Base-by-base conservation (phyloP, 148 eudicot species). In the Nyssa sinensis region DNA sequence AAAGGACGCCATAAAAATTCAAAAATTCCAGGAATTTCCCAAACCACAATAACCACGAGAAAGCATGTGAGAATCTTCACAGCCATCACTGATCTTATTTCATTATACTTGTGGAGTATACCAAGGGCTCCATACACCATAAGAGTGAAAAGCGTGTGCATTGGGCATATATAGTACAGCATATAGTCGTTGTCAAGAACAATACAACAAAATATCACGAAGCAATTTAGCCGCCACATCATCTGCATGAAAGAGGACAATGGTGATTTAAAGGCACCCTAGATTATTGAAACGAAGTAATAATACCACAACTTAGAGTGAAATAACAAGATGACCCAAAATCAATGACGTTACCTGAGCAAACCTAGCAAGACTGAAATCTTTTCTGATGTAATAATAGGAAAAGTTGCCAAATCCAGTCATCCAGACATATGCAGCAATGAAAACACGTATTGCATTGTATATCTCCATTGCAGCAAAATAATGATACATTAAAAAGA, bases 341-440 rank as follows among this genome's bases (percentile, higher is more conserved):
- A 28, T 28, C 19, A 74, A 74, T 32, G 63, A 58, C 39, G 30
- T 83, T 65, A 91, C 96, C 96, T 93, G 98, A 77, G 87, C 88
- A 84, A 89, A 93, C 63, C 96, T 90, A 64, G 88, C 90, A 78
- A 91, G 62, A 55, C 94, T 89, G 70, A 91, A 91, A 83, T 93
- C 98, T 75, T 93, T 91, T 75, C 90, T 78, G 75, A 93, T 86
- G 82, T 91, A 93, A 81, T 93, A 93, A 76, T 93, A 91, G 64
- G 98, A 93, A 85, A 93, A 93, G 83, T 93, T 93, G 37, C 96
- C 98, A 80, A 93, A 93, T 62, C 98, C 98, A 79, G 96, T 93
- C 98, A 93, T 91, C 98, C 97, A 93, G 35, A 93, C 98, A 82
- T 91, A 93, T 71, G 92, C 98, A 85, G 98, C 97, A 80, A 93